These are phyloP conservation scores for Quercus berberidifolia DNA, from an alignment of 306 rosid genomes.

Conservation along the genomic window DNA sequence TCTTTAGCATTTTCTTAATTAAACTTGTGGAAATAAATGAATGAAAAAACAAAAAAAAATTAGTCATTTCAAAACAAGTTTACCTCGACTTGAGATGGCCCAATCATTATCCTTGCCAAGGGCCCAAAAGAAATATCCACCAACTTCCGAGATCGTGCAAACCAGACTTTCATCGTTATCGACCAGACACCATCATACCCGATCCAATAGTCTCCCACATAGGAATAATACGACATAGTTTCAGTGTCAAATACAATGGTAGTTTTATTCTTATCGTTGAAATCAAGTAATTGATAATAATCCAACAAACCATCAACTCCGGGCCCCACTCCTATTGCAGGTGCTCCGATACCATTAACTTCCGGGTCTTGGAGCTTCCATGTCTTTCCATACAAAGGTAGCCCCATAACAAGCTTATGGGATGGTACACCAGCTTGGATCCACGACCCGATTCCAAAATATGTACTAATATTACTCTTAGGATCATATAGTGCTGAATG, in stretches of 20 bases:
- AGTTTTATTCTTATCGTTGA: slow-evolving; percentile 29
- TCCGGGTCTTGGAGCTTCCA: slow-evolving; percentile 52
- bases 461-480: slow-evolving; percentile 40
- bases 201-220: slow-evolving; percentile 58
- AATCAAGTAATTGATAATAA: slow-evolving; percentile 39
- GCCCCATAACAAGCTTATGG: slow-evolving; percentile 59
- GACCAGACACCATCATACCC: slow-evolving; percentile 69
- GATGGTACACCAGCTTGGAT: slow-evolving; percentile 49
- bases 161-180: slow-evolving; percentile 40
- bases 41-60: no score
- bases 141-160: slow-evolving; percentile 37
- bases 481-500: slow-evolving; percentile 52
- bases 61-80: background rate
- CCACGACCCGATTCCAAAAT: slow-evolving; percentile 64
- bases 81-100: slow-evolving; percentile 61
- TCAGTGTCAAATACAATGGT: slow-evolving; percentile 43
- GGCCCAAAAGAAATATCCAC: slow-evolving; percentile 92
- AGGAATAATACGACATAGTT: slow-evolving; percentile 53
- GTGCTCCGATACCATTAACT: slow-evolving; percentile 41
- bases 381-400: slow-evolving; percentile 63
- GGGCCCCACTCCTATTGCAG: slow-evolving; percentile 46
- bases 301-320: slow-evolving; percentile 42
- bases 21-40: background rate
- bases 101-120: slow-evolving; percentile 62
- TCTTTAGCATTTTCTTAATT: no score